These are phyloP conservation scores for Stachybotrys chartarum DNA, from an alignment of 2,329 filamentous ascomycete genomes.

Conservation along the genomic window DNA sequence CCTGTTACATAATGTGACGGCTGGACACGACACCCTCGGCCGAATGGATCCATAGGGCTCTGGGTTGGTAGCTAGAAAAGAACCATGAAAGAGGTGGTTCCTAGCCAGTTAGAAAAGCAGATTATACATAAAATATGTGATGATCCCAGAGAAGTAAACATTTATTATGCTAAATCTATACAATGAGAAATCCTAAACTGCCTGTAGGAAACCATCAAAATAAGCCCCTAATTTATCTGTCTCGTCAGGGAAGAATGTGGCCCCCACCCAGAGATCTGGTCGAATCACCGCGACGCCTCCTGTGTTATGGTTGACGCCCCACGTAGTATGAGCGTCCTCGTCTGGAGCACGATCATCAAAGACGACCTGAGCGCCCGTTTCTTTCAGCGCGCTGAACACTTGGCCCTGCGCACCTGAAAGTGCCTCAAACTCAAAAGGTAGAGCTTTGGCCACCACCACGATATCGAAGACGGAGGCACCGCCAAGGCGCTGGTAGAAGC, in stretches of 20 bases:
- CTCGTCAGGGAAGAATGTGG: not conserved
- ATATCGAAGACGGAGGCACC: constrained; percentile 17
- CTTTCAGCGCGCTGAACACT: not conserved
- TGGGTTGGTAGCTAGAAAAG: too few relatives aligned
- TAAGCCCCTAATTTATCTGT: not conserved
- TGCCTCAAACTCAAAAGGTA: constrained; percentile 14
- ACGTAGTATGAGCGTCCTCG: constrained; percentile 4
- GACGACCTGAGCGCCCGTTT: not conserved
- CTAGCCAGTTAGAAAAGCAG: too few relatives aligned
- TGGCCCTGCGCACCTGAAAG: not conserved
- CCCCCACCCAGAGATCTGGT: constrained; percentile 4
- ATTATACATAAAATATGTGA: too few relatives aligned
- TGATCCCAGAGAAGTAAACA: too few relatives aligned
- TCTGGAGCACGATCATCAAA: constrained; percentile 3
- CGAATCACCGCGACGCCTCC: constrained; percentile 2
- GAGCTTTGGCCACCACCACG: constrained; percentile 16
- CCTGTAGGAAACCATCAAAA: constrained; percentile 1
- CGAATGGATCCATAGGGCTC: too few relatives aligned
- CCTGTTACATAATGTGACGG: too few relatives aligned
- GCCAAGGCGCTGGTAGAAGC: constrained; percentile 19
- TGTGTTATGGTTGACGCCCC: constrained; percentile 1
- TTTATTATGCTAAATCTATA: too few relatives aligned
- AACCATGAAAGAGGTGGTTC: too few relatives aligned
- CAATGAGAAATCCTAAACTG: not conserved
- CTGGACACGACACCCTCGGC: too few relatives aligned